Percentiles rank a stretch among this genome's conserved stretches.
Conservation (phyloP, 2,329 filamentous ascomycete species). For the Pyricularia sp. region DNA sequence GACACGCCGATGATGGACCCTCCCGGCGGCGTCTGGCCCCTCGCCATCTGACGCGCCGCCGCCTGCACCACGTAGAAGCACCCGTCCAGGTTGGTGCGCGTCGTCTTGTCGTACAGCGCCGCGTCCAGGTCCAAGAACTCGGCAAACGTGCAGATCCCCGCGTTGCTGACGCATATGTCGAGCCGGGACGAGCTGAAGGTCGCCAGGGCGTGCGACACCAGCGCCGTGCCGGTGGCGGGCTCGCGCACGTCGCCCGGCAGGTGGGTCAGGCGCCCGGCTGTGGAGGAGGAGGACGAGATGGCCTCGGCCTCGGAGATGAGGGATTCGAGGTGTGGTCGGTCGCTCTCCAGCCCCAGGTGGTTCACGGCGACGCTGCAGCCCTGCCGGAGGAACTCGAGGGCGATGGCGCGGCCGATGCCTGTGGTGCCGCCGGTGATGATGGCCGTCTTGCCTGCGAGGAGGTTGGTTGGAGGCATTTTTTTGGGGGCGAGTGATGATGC, state of each 20-base stretch:
- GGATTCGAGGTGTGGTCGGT: slow-evolving; percentile 41
- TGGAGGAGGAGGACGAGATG: slow-evolving; percentile 19
- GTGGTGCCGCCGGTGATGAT: slow-evolving; percentile 83
- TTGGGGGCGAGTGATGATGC: too few relatives aligned
- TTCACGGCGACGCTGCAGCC: slow-evolving; percentile 75
- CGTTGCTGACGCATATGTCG: slow-evolving; percentile 80
- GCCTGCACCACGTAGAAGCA: slow-evolving; percentile 86
- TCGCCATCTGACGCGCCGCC: slow-evolving; percentile 73
- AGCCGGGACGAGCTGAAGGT: slow-evolving; percentile 46
- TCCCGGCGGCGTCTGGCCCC: slow-evolving; percentile 49
- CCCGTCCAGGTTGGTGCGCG: slow-evolving; percentile 74
- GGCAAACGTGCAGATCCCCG: slow-evolving; percentile 79
- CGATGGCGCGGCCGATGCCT: slow-evolving; percentile 79
- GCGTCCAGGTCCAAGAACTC: slow-evolving; percentile 70
- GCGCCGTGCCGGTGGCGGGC: slow-evolving; percentile 57
- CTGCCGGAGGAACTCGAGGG: slow-evolving; percentile 67
- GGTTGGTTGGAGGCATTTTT: slow-evolving; percentile 33
- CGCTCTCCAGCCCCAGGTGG: slow-evolving; percentile 54
- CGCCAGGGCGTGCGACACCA: slow-evolving; percentile 58
- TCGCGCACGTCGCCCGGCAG: slow-evolving; percentile 70
- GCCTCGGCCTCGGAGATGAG: slow-evolving; percentile 41
- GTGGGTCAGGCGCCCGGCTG: slow-evolving; percentile 50
- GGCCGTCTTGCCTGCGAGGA: slow-evolving; percentile 67
- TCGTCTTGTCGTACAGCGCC: slow-evolving; percentile 60
- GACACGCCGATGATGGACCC: slow-evolving; percentile 56